Evolutionary conservation across 1,284 basidiomycete species (phyloP).

Genomic region (Pisolithus thermaeus): DNA sequence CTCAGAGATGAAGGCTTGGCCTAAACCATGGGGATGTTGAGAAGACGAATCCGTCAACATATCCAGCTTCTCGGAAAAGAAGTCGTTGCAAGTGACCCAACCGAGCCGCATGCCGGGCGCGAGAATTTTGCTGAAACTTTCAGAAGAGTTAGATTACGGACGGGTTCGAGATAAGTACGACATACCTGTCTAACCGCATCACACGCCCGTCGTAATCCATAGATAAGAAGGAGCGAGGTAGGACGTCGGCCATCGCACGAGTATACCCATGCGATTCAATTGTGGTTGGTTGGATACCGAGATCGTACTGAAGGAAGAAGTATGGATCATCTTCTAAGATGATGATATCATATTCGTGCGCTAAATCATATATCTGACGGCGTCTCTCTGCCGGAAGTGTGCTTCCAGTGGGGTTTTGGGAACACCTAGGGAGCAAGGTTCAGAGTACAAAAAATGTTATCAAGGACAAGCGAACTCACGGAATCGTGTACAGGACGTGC

Average conservation of each 20-base stretch:
- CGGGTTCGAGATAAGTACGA: constrained; percentile 26
- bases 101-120: constrained; percentile 54
- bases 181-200: constrained; percentile 43
- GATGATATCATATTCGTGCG: constrained; percentile 46
- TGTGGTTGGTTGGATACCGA: constrained; percentile 18
- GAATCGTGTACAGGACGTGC: constrained; percentile 27
- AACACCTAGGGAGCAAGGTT: constrained; percentile 16
- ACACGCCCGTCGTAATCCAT: constrained; percentile 54
- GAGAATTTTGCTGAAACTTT: constrained; percentile 36
- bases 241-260: constrained; percentile 28
- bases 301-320: constrained; percentile 44
- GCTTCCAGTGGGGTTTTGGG: constrained; percentile 53
- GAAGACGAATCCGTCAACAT: constrained; percentile 31
- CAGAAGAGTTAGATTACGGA: background rate
- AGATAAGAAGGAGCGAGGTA: constrained; percentile 41
- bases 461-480: constrained; percentile 16
- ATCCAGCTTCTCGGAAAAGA: constrained; percentile 45
- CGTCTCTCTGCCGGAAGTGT: constrained; percentile 46
- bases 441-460: constrained; percentile 11
- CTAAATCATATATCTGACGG: constrained; percentile 48
- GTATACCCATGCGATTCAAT: constrained; percentile 24
- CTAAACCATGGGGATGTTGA: constrained; percentile 26
- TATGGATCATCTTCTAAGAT: constrained; percentile 56
- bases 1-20: constrained; percentile 28
- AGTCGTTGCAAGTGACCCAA: constrained; percentile 44